These are phyloP conservation scores for Eleusine indica DNA, from an alignment of 176 grass and related monocot species.

Conservation along the genomic window DNA sequence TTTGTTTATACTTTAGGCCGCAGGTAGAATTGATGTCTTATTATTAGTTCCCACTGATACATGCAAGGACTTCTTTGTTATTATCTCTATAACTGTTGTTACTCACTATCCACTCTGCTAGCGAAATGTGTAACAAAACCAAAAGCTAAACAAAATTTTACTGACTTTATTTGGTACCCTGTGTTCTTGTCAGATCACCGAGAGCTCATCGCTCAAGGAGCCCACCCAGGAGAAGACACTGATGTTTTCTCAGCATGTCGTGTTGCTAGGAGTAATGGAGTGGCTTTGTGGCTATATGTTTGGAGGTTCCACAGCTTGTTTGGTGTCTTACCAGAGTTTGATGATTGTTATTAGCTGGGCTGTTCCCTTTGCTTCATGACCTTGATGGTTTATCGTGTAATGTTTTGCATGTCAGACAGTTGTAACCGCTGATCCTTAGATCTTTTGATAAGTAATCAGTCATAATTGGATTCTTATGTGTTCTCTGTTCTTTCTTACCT, in stretches of 20 bases:
- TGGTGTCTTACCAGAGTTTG: constrained; percentile 23
- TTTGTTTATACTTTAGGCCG: neutral
- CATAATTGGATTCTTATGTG: neutral
- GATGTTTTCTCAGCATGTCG: constrained; percentile 36
- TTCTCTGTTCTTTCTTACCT: neutral
- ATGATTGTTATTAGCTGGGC: constrained; percentile 1
- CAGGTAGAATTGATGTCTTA: neutral
- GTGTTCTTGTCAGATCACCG: constrained; percentile 48
- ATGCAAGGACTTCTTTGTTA: neutral
- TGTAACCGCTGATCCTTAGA: constrained; percentile 25
- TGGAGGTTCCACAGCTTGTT: constrained; percentile 34
- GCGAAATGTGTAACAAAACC: neutral
- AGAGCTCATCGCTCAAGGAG: constrained; percentile 58
- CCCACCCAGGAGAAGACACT: constrained; percentile 68
- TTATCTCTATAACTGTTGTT: neutral
- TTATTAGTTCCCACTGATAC: too few species aligned
- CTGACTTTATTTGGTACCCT: constrained; percentile 4
- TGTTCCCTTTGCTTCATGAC: neutral
- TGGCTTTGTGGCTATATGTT: neutral
- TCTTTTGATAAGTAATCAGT: constrained; percentile 8
- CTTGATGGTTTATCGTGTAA: neutral
- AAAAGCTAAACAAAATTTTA: neutral
- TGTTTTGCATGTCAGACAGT: constrained; percentile 15
- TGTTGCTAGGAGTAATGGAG: neutral
- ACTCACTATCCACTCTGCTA: neutral